phyloP scores from a whole-genome alignment of 2,329 filamentous ascomycete species.

The Mycocentrospora acerina region DNA sequence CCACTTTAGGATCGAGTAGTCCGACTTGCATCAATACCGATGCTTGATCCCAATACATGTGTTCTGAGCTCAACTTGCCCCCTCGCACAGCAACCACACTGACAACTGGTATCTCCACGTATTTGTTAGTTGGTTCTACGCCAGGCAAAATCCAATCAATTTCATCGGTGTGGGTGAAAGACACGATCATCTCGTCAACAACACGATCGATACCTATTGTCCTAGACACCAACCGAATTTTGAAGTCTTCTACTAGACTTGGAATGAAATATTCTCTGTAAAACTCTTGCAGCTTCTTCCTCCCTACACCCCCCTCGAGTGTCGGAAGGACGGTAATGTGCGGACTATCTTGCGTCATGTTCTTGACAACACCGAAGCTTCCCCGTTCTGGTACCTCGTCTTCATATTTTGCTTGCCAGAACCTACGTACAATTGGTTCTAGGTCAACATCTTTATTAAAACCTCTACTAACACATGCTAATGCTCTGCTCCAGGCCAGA shows the following conservation, averaged over 20 bases:
- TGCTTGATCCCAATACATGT: slow-evolving; percentile 63
- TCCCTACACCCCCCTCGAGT: slow-evolving; percentile 47
- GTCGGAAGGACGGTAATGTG: slow-evolving; percentile 46
- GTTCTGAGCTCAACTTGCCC: slow-evolving; percentile 57
- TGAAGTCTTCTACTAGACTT: slow-evolving; percentile 55
- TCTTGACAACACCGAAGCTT: slow-evolving; percentile 31
- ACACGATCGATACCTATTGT: slow-evolving; percentile 59
- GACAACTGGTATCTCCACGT: slow-evolving; percentile 58
- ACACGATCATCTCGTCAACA: slow-evolving; percentile 60
- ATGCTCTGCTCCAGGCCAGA: slow-evolving; percentile 46
- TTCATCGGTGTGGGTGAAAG: slow-evolving; percentile 58
- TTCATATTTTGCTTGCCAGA: slow-evolving; percentile 39
- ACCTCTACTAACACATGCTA: slow-evolving; percentile 40
- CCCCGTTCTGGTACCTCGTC: slow-evolving; percentile 33
- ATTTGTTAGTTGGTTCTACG: slow-evolving; percentile 56
- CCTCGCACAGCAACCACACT: slow-evolving; percentile 57
- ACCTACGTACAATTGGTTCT: slow-evolving; percentile 34
- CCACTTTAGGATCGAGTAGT: slow-evolving; percentile 55
- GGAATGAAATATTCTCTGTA: slow-evolving; percentile 60
- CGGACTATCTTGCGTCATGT: slow-evolving; percentile 36
- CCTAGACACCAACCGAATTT: slow-evolving; percentile 56
- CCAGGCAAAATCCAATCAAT: slow-evolving; percentile 61
- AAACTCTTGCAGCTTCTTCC: slow-evolving; percentile 50
- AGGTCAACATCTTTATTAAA: slow-evolving; percentile 41
- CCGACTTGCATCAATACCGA: slow-evolving; percentile 59